Percentiles rank a stretch among this genome's conserved stretches.
Conservation (phyloP, 1,284 basidiomycete genomes). For the Ceratobasidium sp. region DNA sequence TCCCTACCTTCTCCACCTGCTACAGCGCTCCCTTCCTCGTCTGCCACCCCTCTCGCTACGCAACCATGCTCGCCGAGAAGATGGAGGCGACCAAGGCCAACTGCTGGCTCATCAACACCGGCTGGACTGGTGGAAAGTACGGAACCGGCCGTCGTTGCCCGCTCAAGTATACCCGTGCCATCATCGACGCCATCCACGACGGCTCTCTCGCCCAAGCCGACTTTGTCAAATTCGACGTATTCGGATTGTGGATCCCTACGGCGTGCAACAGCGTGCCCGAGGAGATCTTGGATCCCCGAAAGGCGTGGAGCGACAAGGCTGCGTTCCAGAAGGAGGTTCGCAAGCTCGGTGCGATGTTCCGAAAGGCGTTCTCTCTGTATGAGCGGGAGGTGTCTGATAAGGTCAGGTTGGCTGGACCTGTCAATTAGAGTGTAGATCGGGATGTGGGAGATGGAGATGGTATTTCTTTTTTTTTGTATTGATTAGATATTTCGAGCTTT, state of each 20-base stretch:
- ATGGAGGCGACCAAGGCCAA: constrained; percentile 93
- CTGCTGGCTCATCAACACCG: constrained; percentile 99
- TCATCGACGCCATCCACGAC: constrained; percentile 97
- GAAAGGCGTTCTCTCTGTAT: constrained; percentile 91
- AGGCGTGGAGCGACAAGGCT: constrained; percentile 88
- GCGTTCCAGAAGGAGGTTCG: constrained; percentile 87
- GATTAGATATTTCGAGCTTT: constrained; percentile 36
- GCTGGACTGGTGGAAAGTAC: constrained; percentile 97
- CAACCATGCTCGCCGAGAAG: constrained; percentile 95
- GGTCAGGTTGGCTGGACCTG: constrained; percentile 84
- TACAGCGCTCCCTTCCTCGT: constrained; percentile 99
- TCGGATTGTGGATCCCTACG: constrained; percentile 81
- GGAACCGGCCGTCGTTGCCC: constrained; percentile 92
- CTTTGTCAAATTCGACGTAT: constrained; percentile 80
- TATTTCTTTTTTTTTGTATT: constrained; percentile 43
- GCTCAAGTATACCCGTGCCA: constrained; percentile 94
- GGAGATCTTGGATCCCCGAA: constrained; percentile 87
- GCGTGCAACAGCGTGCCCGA: constrained; percentile 85
- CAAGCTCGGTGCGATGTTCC: constrained; percentile 93
- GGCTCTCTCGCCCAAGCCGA: constrained; percentile 90
- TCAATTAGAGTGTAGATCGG: constrained; percentile 17
- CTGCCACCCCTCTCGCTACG: constrained; percentile 95
- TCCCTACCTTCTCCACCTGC: constrained; percentile 99
- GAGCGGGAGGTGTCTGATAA: constrained; percentile 84
- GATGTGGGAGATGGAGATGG: not conserved